Conservation (phyloP, 1,284 basidiomycete species). For the Pyrrhoderma noxium region DNA sequence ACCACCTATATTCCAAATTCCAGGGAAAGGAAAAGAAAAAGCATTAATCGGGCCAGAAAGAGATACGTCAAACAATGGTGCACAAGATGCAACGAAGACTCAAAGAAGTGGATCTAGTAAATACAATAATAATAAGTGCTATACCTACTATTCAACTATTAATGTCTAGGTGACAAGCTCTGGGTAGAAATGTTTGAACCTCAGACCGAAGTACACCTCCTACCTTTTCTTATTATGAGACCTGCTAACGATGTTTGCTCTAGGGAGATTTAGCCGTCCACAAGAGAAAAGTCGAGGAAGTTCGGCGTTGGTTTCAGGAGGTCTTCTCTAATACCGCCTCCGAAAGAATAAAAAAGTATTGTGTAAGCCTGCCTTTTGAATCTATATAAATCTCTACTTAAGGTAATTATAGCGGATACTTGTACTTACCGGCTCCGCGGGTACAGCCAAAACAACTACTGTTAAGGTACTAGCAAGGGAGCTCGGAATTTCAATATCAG, state of each 20-base stretch:
- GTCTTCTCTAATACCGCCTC: slow-evolving; percentile 62
- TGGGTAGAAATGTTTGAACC: slow-evolving; percentile 82
- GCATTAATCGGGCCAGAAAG: slow-evolving; percentile 23
- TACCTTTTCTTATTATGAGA: neutral
- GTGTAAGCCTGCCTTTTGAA: slow-evolving; percentile 43
- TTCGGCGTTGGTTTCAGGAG: slow-evolving; percentile 80
- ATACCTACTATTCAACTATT: slow-evolving; percentile 2
- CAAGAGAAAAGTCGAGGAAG: slow-evolving; percentile 78
- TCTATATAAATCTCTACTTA: slow-evolving; percentile 1
- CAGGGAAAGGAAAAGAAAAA: slow-evolving; percentile 42
- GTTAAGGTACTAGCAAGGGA: slow-evolving; percentile 70
- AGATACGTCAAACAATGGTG: neutral
- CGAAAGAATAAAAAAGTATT: slow-evolving; percentile 66
- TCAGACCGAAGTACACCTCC: slow-evolving; percentile 43
- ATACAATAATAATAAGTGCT: neutral
- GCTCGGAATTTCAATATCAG: slow-evolving; percentile 74
- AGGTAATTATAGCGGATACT: slow-evolving; percentile 60
- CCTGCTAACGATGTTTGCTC: neutral
- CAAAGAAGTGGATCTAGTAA: neutral
- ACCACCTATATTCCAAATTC: slow-evolving; percentile 31
- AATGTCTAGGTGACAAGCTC: slow-evolving; percentile 38
- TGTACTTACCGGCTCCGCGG: slow-evolving; percentile 83
- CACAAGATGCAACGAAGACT: neutral
- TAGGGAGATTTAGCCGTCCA: slow-evolving; percentile 85
- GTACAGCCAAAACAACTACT: slow-evolving; percentile 86